Conservation (phyloP, 2,329 filamentous ascomycete species). For the Trichoderma koningiopsis region DNA sequence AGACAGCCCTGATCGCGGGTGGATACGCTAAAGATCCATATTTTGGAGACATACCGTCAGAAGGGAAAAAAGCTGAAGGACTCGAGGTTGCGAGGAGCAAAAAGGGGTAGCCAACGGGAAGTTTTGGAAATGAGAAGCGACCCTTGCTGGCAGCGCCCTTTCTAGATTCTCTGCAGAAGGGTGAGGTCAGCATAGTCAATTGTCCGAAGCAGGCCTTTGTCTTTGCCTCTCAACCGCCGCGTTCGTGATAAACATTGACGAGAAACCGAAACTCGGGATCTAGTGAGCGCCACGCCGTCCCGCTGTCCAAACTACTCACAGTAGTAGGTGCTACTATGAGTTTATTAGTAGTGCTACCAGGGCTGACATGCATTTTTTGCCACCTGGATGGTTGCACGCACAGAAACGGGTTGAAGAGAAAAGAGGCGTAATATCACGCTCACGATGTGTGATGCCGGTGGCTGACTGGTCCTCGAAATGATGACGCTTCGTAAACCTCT, state of each 20-base stretch:
- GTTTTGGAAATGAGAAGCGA: slow-evolving; percentile 6
- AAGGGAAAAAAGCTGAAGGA: not conserved
- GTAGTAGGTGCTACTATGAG: not conserved
- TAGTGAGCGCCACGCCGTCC: slow-evolving; percentile 24
- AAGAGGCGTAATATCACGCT: not conserved
- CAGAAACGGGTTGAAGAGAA: not conserved
- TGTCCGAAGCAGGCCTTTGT: not conserved
- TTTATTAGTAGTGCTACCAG: not conserved
- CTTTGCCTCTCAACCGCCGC: not conserved
- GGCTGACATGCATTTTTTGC: not conserved
- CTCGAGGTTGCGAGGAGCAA: not conserved
- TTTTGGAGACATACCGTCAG: slow-evolving; percentile 17
- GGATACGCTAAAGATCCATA: slow-evolving; percentile 23
- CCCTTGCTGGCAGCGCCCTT: not conserved
- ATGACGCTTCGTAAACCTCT: not conserved
- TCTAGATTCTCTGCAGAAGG: not conserved
- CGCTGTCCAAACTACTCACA: not conserved
- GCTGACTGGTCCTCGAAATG: not conserved
- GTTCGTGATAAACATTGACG: not conserved
- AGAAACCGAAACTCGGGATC: slow-evolving; percentile 5
- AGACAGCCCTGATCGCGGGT: not conserved
- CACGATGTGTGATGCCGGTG: not conserved
- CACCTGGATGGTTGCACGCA: not conserved
- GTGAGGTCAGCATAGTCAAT: not conserved
- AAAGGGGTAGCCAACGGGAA: not conserved